Evolutionary conservation across 495 filamentous ascomycete species (phyloP), one percentile per base, ranked within the genome.

Genomic region (Aeminium ludgeri): DNA sequence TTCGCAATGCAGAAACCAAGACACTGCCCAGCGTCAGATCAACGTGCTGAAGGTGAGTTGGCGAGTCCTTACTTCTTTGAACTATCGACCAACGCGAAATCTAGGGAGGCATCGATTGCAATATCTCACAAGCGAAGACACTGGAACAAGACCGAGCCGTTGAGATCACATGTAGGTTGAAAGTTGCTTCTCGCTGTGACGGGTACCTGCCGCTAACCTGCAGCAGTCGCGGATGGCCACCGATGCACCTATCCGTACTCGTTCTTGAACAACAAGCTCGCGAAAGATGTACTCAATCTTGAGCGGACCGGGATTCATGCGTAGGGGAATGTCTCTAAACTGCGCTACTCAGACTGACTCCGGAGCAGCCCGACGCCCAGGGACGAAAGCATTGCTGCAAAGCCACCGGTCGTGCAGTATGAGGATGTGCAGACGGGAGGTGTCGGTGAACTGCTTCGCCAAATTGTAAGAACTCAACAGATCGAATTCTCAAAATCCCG

Each of bases 1-100:
- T 52, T 43, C 55, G 0, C 55, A 63, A 36, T 94, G 86, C 55
- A 65, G 84, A 8, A 76, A 92, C 54, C 74, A 72, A 43, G 73
- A 79, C 38, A 94, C 86, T 11, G 73, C 59, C 55, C 86, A 94
- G 57, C 67, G 82, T 25, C 37, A 39, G 19, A 39, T 49, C 34
- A 53, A 53, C 32, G 46, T 48, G 3, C 41, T 49, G 34, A 38
- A 38, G 36, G 36, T 38, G 23, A 25, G 23, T n/a, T 2, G 20
- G 31, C 16, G 12, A 17, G 3, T 5, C 11, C 5, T 12, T 3
- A 4, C 12, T 3, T 33, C 31, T 17, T 17, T 3, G n/a, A 17
- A 3, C 11, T 33, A 17, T 11, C 5, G 13, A 10, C 20, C 10
- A 18, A 23, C 4, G 25, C 20, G 19, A 3, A 2, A 4, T 23